Evolutionary conservation across 768 basidiomycete species (phyloP).

Genomic region (Tricholoma saponaceum): DNA sequence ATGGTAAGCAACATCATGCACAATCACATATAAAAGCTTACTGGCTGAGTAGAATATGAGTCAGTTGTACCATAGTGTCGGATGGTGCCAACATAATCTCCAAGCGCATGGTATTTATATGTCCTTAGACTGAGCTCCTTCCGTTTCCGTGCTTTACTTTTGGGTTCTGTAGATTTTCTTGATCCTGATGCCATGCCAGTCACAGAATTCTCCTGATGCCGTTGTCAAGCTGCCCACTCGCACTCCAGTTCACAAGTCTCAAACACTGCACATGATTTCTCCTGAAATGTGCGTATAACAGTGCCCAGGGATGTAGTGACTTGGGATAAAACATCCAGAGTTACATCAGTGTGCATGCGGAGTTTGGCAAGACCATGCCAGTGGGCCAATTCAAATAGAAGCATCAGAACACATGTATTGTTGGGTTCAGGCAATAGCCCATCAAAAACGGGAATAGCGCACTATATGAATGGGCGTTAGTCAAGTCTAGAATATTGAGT

Average conservation of each 20-base stretch:
- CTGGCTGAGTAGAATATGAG: too few species aligned
- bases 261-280: conserved; percentile 6
- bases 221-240: conserved; percentile 5
- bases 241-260: conserved; percentile 7
- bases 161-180: not conserved
- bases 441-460: conserved; percentile 8
- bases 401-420: conserved; percentile 14
- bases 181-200: not conserved
- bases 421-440: conserved; percentile 2
- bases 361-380: too few species aligned
- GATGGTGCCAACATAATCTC: too few species aligned
- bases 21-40: too few species aligned
- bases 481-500: not conserved
- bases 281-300: conserved; percentile 18
- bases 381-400: conserved; percentile 21
- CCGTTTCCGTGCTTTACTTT: not conserved
- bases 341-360: not conserved
- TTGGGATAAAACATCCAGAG: conserved; percentile 8
- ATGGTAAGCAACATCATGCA: not conserved
- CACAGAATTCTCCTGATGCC: not conserved
- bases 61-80: too few species aligned
- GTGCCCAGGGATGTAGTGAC: conserved; percentile 17
- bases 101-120: not conserved
- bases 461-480: not conserved
- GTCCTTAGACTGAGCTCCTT: not conserved